Evolutionary conservation across 2,329 filamentous ascomycete species (phyloP), one percentile per base, ranked within the genome.

Genomic region (Xylariaceae sp.): DNA sequence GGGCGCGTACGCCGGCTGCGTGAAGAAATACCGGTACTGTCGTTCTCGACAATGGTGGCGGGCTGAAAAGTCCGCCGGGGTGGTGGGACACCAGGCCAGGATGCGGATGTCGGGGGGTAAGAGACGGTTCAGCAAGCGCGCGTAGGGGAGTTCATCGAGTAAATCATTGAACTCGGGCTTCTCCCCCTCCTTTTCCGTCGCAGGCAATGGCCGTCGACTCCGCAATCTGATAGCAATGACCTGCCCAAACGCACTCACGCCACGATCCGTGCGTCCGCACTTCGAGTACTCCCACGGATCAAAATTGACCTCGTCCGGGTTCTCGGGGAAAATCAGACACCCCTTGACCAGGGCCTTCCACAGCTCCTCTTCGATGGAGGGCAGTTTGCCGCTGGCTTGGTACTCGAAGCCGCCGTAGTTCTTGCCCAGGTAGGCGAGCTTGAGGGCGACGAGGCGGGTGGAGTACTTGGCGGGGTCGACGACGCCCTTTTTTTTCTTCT

Each of bases 1-100:
- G 0, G 91, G 91, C 2, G 85, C 78, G 70, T 91, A 96, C 1
- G 89, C 90, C 0, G 94, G 94, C 72, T 97, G 91, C 0, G 94
- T 97, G 78, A 99, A 99, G 79, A 96, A 97, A 76, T 99, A 99
- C 59, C 90, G 87, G 77, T 99, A 99, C 65, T 89, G 88, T 18
- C 94, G 83, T 75, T 97, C 92, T 62, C 88, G 85, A 75, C 94
- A 99, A 56, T 89, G 92, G 80, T 97, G 97, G 47, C 94, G 87
- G 3, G 94, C 94, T 39, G 90, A 92, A 74, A 99, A 99, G 62
- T 84, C 83, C 7, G 82, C 75, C 0, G 92, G 90, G 13, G 89
- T 90, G 35, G 84, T 80, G 0, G 93, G 91, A 71, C 92, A 96
- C 94, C 94, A 99, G 2, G 94, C 94, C 41, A 97, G 82, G 60